phyloP scores from a whole-genome alignment of 192 early-diverging fungal genomes.

The Rhizoclosmatium sp. region DNA sequence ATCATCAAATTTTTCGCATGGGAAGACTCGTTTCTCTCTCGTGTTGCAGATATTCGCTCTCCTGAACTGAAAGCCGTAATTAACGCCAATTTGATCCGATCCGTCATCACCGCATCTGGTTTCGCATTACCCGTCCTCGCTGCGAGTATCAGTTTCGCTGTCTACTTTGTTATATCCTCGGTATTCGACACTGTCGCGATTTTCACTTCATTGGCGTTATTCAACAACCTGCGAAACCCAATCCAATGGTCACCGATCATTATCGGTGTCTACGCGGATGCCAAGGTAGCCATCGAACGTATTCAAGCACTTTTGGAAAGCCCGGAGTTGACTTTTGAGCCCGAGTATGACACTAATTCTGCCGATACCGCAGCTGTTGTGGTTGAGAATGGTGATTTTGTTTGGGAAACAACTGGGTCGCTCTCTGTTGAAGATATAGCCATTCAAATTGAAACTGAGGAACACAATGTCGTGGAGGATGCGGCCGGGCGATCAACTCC shows the following conservation, averaged over 20 bases:
- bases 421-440: not conserved
- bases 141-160: slow-evolving; percentile 45
- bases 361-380: slow-evolving; percentile 56
- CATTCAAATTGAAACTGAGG: not conserved
- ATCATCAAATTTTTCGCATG: slow-evolving; percentile 80
- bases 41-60: slow-evolving; percentile 61
- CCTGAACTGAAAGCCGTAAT: slow-evolving; percentile 46
- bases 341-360: slow-evolving; percentile 47
- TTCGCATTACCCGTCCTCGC: slow-evolving; percentile 57
- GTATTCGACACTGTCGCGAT: slow-evolving; percentile 5
- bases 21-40: slow-evolving; percentile 68
- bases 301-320: slow-evolving; percentile 60
- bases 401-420: slow-evolving; percentile 57
- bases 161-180: slow-evolving; percentile 47
- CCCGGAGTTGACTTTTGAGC: slow-evolving; percentile 66
- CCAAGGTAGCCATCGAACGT: slow-evolving; percentile 53
- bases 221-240: slow-evolving; percentile 31
- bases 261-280: slow-evolving; percentile 48
- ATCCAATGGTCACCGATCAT: slow-evolving; percentile 22
- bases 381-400: slow-evolving; percentile 64
- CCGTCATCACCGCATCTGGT: slow-evolving; percentile 49
- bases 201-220: slow-evolving; percentile 28
- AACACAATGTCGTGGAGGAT: no score
- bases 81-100: slow-evolving; percentile 30
- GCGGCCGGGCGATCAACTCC: not conserved